Base-by-base conservation (phyloP, 371 early-diverging fungal species). In the Syncephalastrum monosporum region DNA sequence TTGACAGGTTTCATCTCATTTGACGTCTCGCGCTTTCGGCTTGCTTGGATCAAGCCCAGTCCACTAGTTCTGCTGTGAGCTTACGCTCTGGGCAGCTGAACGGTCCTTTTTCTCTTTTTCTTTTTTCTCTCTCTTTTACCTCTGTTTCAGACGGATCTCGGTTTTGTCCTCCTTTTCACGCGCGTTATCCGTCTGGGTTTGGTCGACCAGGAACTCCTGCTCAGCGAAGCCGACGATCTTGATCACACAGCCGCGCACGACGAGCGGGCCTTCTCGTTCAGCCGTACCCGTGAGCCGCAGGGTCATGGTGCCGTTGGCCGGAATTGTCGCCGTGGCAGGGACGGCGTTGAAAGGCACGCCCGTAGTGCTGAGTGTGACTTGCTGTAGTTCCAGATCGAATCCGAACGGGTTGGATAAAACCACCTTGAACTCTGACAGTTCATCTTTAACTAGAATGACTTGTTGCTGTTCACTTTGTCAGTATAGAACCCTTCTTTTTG, bases 331-430 rank as follows among this genome's bases (percentile, higher is more conserved):
- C 7, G 88, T 74, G 0, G 79, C 65, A 13, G 87, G 71, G 4
- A 71, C 67, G 10, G 90, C 75, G 47, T 75, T 71, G 59, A 91
- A 91, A 1, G 74, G 63, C 3, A 86, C 65, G 5, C 87, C 89
- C 1, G 80, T 70, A 0, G 91, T 88, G 23, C 86, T 86, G 46
- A 25, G 60, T 5, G 69, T 58, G 4, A 91, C 81, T 49, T 75
- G 79, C 51, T 88, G 86, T 15, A 91, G 65, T 21, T 91, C 91
- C 46, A 93, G 64, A 57, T 90, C 91, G 63, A 93, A 90, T 12
- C 85, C 83, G 71, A 90, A 91, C 4, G 91, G 91, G 63, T 93
- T 93, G 3, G 85, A 71, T 25, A 93, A 64, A 0, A 78, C 78
- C 1, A 91, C 82, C 50, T 86, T 84, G 62, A 91, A 87, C 44